Evolutionary conservation across 805 yeast species (phyloP).

Genomic region (Wickerhamiella lipophila): DNA sequence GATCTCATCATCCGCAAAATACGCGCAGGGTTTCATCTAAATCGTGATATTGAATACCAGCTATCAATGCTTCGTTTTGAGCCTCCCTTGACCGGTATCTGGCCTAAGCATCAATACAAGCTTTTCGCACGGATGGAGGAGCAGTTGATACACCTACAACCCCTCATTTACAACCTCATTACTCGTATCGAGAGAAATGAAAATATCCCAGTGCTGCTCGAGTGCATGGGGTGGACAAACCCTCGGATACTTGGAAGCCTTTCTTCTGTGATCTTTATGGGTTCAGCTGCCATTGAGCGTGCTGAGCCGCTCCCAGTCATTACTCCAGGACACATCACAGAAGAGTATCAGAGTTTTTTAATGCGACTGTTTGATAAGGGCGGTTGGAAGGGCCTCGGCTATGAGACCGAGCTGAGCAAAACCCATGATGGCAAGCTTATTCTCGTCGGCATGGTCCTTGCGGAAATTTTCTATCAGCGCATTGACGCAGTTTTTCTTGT

Average conservation of each 20-base stretch:
- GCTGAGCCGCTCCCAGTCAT: constrained; percentile 8
- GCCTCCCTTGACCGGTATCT: constrained; percentile 11
- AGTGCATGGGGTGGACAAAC: constrained; percentile 11
- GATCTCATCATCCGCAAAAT: constrained; percentile 19
- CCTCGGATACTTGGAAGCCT: constrained; percentile 6
- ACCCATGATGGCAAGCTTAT: constrained; percentile 11
- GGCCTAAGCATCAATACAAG: constrained; percentile 10
- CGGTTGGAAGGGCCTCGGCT: constrained; percentile 4
- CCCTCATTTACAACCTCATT: constrained; percentile 6
- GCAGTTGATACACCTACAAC: constrained; percentile 8
- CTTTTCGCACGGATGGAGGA: neutral
- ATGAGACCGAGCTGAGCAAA: constrained; percentile 4
- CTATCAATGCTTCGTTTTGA: constrained; percentile 4
- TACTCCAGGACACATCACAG: constrained; percentile 8
- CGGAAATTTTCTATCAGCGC: constrained; percentile 8
- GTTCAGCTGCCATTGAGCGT: constrained; percentile 4
- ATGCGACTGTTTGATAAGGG: neutral
- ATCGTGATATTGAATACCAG: neutral
- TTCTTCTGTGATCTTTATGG: constrained; percentile 3
- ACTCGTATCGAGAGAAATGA: constrained; percentile 2
- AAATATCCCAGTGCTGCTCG: constrained; percentile 6
- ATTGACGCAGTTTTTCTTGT: constrained; percentile 7
- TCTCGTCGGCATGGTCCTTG: constrained; percentile 7
- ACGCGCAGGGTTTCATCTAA: neutral
- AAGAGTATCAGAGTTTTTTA: constrained; percentile 3